Evolutionary conservation across 306 rosid species (phyloP).

Genomic region (Spatholobus suberectus): DNA sequence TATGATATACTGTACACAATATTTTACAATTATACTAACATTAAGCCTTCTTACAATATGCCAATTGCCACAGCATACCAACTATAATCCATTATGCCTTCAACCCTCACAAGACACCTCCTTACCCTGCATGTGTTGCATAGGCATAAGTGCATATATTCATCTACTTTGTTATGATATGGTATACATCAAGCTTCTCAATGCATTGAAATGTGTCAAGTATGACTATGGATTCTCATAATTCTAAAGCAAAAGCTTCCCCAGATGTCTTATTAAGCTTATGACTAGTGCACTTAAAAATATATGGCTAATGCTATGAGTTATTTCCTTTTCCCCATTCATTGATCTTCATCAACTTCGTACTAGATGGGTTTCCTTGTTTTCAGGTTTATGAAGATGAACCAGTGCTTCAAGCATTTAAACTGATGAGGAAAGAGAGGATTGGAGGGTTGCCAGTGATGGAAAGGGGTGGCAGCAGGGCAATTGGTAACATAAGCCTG

Average conservation of each 20-base stretch:
- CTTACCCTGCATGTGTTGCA: background rate
- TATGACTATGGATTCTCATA: conserved; percentile 1
- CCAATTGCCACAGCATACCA: background rate
- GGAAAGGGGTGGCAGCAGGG: conserved; percentile 69
- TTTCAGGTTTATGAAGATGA: conserved; percentile 80
- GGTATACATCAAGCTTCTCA: background rate
- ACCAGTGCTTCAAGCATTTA: conserved; percentile 91
- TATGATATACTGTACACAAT: background rate
- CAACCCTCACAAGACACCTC: background rate
- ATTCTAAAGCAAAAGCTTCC: conserved; percentile 22
- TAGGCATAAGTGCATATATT: background rate
- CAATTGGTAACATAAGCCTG: conserved; percentile 83
- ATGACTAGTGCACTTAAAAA: background rate
- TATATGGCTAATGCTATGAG: no score
- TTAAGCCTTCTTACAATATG: background rate
- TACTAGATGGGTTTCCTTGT: background rate
- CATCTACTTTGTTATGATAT: background rate
- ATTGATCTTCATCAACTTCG: background rate
- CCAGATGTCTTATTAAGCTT: conserved; percentile 16
- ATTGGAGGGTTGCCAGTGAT: conserved; percentile 83
- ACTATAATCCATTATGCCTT: background rate
- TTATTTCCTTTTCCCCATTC: background rate
- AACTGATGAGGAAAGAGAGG: conserved; percentile 82
- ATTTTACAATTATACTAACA: background rate
- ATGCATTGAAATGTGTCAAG: background rate